Evolutionary conservation across 139 green algal species (phyloP).

Genomic region (Dunaliella sp.): DNA sequence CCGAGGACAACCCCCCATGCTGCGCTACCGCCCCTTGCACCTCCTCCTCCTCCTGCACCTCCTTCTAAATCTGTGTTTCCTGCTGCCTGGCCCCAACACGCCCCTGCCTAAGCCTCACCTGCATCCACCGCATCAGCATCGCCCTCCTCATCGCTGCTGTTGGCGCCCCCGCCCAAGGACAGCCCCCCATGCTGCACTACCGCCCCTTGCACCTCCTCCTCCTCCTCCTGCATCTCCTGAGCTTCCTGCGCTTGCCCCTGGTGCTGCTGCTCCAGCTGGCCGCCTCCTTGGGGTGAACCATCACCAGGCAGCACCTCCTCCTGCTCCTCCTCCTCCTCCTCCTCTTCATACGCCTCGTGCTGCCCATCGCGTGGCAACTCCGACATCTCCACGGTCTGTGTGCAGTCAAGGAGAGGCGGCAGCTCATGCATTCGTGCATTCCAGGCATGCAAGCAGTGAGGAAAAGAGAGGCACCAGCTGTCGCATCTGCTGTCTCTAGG

Average conservation of each 20-base stretch:
- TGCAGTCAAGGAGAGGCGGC: background rate
- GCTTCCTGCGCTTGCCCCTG: background rate
- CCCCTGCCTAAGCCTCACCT: background rate
- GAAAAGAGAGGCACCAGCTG: background rate
- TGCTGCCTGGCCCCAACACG: background rate
- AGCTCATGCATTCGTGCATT: background rate
- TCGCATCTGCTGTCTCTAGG: background rate
- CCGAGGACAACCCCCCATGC: background rate
- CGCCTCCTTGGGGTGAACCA: background rate
- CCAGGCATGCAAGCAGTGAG: background rate
- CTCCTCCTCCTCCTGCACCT: background rate
- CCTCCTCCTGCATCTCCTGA: background rate
- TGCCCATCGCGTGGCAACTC: conserved; percentile 25
- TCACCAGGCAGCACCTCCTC: too few relatives aligned
- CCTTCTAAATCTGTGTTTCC: background rate
- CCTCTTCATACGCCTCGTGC: conserved; percentile 16
- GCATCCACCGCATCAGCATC: background rate
- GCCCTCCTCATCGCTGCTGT: conserved; percentile 1
- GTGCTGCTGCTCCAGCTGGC: background rate
- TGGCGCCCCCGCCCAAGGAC: background rate
- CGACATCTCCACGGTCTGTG: conserved; percentile 5
- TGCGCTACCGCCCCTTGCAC: background rate
- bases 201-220: background rate
- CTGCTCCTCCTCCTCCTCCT: conserved; percentile 20
- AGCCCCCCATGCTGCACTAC: background rate